Evolutionary conservation across 257 asterid genomes (phyloP).

Genomic region (Misopates orontium): DNA sequence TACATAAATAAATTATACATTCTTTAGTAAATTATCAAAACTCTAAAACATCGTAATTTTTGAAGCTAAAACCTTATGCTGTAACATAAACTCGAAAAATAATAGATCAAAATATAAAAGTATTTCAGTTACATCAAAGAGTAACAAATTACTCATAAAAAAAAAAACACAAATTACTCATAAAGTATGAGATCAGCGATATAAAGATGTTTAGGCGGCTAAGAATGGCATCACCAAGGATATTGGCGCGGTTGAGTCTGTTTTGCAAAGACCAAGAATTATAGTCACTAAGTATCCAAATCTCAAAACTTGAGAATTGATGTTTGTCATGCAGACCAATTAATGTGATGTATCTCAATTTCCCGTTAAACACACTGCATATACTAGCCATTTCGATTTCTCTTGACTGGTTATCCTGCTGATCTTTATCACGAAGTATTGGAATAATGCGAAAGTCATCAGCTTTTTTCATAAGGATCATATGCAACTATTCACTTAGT

Average conservation of each 20-base stretch:
- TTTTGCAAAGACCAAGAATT: not conserved
- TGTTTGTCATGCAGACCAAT: not conserved
- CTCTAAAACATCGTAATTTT: too few species aligned
- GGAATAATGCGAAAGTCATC: not conserved
- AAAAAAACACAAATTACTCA: too few species aligned
- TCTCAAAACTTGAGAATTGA: not conserved
- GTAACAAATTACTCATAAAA: too few species aligned
- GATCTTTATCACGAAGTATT: not conserved
- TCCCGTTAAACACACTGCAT: not conserved
- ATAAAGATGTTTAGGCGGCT: not conserved
- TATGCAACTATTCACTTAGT: not conserved
- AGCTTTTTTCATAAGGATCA: not conserved
- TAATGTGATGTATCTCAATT: not conserved
- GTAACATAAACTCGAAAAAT: too few species aligned
- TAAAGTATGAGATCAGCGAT: too few species aligned
- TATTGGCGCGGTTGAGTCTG: not conserved
- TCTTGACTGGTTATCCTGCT: not conserved
- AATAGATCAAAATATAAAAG: too few species aligned
- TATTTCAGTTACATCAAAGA: too few species aligned
- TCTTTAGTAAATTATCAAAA: too few species aligned
- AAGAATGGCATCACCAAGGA: not conserved
- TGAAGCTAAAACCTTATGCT: too few species aligned
- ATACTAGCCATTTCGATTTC: not conserved
- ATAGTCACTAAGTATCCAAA: not conserved
- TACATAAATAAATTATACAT: too few species aligned